Percentiles rank a stretch among this genome's conserved stretches.
Evolutionary conservation across 2,329 filamentous ascomycete species (phyloP).

Genomic region (Thermoascus crustaceus): DNA sequence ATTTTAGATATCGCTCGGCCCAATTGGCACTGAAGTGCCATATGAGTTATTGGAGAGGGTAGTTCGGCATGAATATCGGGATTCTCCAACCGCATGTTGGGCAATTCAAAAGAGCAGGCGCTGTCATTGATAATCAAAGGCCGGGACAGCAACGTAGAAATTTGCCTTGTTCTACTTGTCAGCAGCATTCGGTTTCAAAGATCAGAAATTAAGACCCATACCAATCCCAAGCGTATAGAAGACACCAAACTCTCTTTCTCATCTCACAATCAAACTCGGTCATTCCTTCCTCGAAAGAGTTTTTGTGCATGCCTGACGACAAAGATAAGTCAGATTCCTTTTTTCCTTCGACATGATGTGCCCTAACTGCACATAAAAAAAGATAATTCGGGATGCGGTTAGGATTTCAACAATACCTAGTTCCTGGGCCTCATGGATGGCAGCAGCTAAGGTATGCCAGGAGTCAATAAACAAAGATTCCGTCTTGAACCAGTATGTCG

Average conservation of each 20-base stretch:
- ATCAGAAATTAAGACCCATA: slow-evolving; percentile 16
- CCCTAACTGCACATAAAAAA: neutral
- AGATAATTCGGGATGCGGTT: neutral
- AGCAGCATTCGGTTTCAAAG: neutral
- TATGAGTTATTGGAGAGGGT: slow-evolving; percentile 39
- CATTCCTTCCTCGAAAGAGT: slow-evolving; percentile 24
- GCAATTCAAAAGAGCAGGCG: slow-evolving; percentile 32
- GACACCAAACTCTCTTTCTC: slow-evolving; percentile 39
- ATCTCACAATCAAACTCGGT: slow-evolving; percentile 43
- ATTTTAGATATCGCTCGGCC: slow-evolving; percentile 21
- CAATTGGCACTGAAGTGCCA: slow-evolving; percentile 34
- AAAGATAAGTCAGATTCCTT: neutral
- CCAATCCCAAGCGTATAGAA: slow-evolving; percentile 44
- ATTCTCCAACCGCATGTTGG: slow-evolving; percentile 31
- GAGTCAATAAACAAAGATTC: slow-evolving; percentile 41
- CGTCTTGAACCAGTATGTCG: slow-evolving; percentile 40
- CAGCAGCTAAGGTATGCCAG: slow-evolving; percentile 40
- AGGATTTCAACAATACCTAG: slow-evolving; percentile 29
- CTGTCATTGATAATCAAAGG: slow-evolving; percentile 38
- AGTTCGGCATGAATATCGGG: slow-evolving; percentile 23
- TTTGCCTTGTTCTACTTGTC: slow-evolving; percentile 24
- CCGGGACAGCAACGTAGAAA: slow-evolving; percentile 37
- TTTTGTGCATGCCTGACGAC: slow-evolving; percentile 27
- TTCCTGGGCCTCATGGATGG: slow-evolving; percentile 43
- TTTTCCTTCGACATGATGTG: no score